Conservation (phyloP, 2,329 filamentous ascomycete genomes). For the Fusarium sp. region DNA sequence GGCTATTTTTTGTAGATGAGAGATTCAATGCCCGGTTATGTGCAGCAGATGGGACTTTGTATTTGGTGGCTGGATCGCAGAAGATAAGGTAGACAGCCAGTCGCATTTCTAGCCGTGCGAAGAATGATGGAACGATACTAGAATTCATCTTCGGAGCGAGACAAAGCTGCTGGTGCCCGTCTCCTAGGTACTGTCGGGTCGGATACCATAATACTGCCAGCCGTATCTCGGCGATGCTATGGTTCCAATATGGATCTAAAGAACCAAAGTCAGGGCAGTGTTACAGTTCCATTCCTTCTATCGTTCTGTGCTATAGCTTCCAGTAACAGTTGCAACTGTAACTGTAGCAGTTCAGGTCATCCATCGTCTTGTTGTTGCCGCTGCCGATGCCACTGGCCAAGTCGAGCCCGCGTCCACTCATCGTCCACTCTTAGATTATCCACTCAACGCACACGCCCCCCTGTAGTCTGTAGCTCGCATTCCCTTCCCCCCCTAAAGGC, state of each 20-base stretch:
- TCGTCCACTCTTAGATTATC: slow-evolving; percentile 33
- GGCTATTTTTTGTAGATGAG: slow-evolving; percentile 8
- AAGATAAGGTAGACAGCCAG: background rate
- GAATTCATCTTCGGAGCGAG: slow-evolving; percentile 8
- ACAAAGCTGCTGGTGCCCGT: background rate
- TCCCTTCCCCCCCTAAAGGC: slow-evolving; percentile 43
- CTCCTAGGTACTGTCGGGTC: background rate
- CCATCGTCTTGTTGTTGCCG: slow-evolving; percentile 12
- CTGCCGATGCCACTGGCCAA: slow-evolving; percentile 31
- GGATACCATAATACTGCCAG: background rate
- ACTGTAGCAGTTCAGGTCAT: background rate
- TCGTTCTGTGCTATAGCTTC: background rate
- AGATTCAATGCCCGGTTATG: background rate
- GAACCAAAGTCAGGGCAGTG: background rate
- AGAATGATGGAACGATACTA: slow-evolving; percentile 1
- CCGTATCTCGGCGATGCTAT: background rate
- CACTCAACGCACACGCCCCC: slow-evolving; percentile 45
- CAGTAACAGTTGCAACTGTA: slow-evolving; percentile 1
- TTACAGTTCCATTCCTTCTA: background rate
- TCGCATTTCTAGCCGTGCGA: slow-evolving; percentile 1
- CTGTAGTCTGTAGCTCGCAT: slow-evolving; percentile 48
- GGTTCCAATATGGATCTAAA: background rate
- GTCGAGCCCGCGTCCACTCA: slow-evolving; percentile 34
- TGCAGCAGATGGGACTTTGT: slow-evolving; percentile 11
- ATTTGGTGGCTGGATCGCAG: background rate